Base-by-base conservation (phyloP, 2,329 filamentous ascomycete species). In the Aspergillus sp. region DNA sequence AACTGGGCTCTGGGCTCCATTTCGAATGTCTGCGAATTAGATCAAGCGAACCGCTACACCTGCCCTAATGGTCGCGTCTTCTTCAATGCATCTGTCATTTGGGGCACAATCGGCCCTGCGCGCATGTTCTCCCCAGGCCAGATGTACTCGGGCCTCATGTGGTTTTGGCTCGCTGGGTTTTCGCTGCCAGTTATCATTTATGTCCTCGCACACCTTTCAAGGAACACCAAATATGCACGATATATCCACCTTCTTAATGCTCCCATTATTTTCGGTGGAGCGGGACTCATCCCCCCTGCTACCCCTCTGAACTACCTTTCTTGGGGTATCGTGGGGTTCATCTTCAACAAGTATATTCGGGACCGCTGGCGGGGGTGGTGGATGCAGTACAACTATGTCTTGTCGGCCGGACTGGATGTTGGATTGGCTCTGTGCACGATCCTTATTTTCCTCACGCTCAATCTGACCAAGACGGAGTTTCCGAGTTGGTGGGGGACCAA, bases 331-430 rank as follows among this genome's bases (percentile, higher is more conserved):
- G 84, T 89, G 6, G 89, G 89, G 8, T 81, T 83, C 48, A 62
- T 87, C 36, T 91, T 91, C 77, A 89, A 90, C 73, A 87, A 82
- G 65, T 85, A 80, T 64, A 83, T 91, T 68, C 83, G 84, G 68
- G 80, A 85, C 57, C 81, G 83, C 60, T 88, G 82, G 74, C 83
- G 81, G 4, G 88, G 86, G 34, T 91, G 88, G 89, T 91, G 89
- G 89, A 78, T 88, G 71, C 85, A 87, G 71, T 91, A 90, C 76
- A 91, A 91, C 76, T 91, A 91, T 70, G 81, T 90, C 67, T 85
- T 87, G 0, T 89, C 87, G 18, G 88, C 88, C 0, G 89, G 85
- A 1, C 76, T 91, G 38, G 89, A 91, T 70, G 83, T 83, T 48
- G 88, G 88, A 5, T 79, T 90, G 5, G 84, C 87, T 12, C 71